Evolutionary conservation across 345 rosid species (phyloP), one percentile per base, ranked within the genome.

Genomic region (Populus davidiana): DNA sequence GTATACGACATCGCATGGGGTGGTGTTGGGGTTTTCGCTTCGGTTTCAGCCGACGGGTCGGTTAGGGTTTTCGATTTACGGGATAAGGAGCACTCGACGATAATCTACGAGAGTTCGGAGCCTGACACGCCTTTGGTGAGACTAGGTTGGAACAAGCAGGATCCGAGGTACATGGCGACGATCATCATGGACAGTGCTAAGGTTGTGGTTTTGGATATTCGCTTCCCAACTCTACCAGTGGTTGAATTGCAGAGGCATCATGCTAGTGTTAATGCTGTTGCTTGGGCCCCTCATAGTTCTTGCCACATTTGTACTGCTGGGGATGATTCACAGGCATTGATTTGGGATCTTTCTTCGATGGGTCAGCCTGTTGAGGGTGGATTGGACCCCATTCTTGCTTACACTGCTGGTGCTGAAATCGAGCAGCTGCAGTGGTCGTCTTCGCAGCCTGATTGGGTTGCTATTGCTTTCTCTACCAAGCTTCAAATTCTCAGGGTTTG

Each of bases 381-480:
- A 33, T 83, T 93, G 83, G 99, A 95, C 65, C 99, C 99, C 0
- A 95, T 95, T 80, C 87, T 95, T 33, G 98, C 99, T 1, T 95
- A 95, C 64, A 95, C 97, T 0, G 98, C 99, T 9, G 99, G 99
- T 39, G 96, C 98, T 2, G 99, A 95, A 83, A 93, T 93, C 65
- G 98, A 93, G 89, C 99, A 95, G 87, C 82, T 95, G 71, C 99
- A 95, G 74, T 95, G 99, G 98, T 93, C 98, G 0, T 90, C 98
- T 63, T 93, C 98, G 5, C 99, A 95, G 90, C 97, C 99, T 68
- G 99, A 95, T 77, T 95, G 99, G 99, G 99, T 95, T 70, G 99
- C 99, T 8, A 92, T 95, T 64, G 99, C 97, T 27, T 93, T 95
- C 88, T 90, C 98, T 0, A 85, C 90, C 6, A 95, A 95, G 91